phyloP scores from a whole-genome alignment of 495 filamentous ascomycete species.

The Tuber microsphaerosporum region DNA sequence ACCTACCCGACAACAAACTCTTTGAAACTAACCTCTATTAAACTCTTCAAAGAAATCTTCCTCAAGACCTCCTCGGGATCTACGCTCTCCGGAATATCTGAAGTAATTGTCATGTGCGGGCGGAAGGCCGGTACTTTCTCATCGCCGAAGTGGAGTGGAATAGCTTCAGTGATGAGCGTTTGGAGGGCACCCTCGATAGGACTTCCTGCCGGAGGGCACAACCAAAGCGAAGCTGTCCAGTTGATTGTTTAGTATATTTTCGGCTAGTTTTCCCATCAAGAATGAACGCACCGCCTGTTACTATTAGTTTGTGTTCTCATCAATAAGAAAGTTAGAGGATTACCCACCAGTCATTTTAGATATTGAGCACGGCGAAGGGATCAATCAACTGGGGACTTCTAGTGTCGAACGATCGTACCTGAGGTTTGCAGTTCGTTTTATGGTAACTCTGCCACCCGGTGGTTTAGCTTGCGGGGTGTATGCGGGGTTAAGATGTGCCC shows the following conservation, averaged over 20 bases:
- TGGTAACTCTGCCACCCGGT: not conserved
- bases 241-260: not conserved
- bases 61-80: slow-evolving; percentile 25
- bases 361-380: not conserved
- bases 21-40: slow-evolving; percentile 19
- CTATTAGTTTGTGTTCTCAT: not conserved
- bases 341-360: not conserved
- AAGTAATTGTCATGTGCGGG: slow-evolving; percentile 36
- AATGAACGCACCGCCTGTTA: not conserved
- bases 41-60: slow-evolving; percentile 13
- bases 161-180: slow-evolving; percentile 28
- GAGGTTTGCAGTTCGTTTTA: not conserved
- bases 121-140: slow-evolving; percentile 31
- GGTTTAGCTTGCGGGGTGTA: not conserved
- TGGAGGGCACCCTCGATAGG: slow-evolving; percentile 20
- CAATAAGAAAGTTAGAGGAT: not conserved
- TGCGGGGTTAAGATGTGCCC: not conserved
- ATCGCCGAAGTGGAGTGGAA: slow-evolving; percentile 34
- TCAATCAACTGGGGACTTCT: not conserved
- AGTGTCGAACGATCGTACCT: not conserved
- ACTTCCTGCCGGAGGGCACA: slow-evolving; percentile 32
- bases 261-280: not conserved
- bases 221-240: slow-evolving; percentile 31
- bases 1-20: slow-evolving; percentile 32
- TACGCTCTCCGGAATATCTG: slow-evolving; percentile 22